Conservation (phyloP, 306 rosid species). For the Sindora glabra region DNA sequence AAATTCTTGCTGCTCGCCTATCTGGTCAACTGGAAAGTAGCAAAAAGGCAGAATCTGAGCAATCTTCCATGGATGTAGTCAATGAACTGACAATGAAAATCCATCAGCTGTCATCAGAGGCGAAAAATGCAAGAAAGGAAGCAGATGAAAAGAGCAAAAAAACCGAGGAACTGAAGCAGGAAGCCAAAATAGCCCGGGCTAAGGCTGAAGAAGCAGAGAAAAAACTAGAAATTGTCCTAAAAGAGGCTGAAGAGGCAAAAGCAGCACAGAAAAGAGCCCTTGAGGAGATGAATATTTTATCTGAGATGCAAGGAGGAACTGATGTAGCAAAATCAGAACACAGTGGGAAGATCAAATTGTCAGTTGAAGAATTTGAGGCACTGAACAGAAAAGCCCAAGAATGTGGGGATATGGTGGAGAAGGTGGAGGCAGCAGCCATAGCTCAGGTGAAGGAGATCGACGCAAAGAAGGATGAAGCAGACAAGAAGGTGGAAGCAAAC, state of each 20-base stretch:
- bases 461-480: conserved; percentile 36
- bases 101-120: conserved; percentile 31
- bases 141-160: conserved; percentile 42
- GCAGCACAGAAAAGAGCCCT: conserved; percentile 49
- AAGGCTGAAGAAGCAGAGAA: conserved; percentile 39
- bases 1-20: conserved; percentile 25
- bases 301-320: conserved; percentile 16
- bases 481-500: conserved; percentile 47
- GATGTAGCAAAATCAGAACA: conserved; percentile 9
- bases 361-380: conserved; percentile 41
- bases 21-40: conserved; percentile 13
- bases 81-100: conserved; percentile 21
- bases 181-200: conserved; percentile 30
- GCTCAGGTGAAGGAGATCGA: conserved; percentile 33
- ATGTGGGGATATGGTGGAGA: conserved; percentile 36
- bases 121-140: conserved; percentile 40
- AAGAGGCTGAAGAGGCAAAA: conserved; percentile 54
- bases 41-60: conserved; percentile 17
- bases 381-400: conserved; percentile 41
- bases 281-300: conserved; percentile 36
- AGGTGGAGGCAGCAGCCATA: conserved; percentile 36
- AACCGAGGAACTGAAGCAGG: conserved; percentile 33
- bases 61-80: conserved; percentile 1
- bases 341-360: conserved; percentile 31
- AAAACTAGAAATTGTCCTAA: conserved; percentile 28